Base-by-base conservation (phyloP, 192 early-diverging fungal species). In the Helicostylum pulchrum region DNA sequence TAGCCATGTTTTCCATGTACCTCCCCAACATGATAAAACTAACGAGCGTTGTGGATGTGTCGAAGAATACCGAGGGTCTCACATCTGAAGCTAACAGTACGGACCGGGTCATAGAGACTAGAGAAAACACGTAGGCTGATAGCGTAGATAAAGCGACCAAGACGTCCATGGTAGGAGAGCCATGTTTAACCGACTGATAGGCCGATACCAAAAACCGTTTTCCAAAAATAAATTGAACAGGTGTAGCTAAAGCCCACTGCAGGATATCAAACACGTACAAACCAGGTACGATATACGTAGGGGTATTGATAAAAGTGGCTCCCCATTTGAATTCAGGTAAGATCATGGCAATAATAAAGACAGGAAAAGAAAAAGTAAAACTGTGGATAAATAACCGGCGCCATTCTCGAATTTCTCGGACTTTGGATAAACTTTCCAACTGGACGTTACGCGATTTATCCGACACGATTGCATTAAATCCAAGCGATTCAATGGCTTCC, bases 1-100 rank as follows among this genome's bases (percentile, higher is more conserved):
- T 99, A 65, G 96, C 95, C 64, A 90, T 53, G 75, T 97, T 97
- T 63, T 97, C 95, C 39, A 98, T 73, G 75, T 94, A 98, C 19
- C 95, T 78, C 7, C 96, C 96, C 47, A 99, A 76, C 5, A 88
- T 83, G 31, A 99, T 87, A 82, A 99, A 97, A 4, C 88, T 88
- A 42, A 99, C 91, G 64, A 99, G 75, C 84, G 91, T 94, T 10
- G 89, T 85, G 10, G 87, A 85, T 1, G 96, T 96, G 71, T 99
- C 96, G 65, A 95, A 99, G 76, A 96, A 96, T 26, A 92, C 90
- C 43, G 91, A 82, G 7, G 94, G 85, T 17, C 76, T 72, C 4
- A 66, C 68, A 57, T 88, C 76, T 8, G 75, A 54, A 19, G 75
- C 73, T 0, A 65, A 44, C 47, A 88, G 71, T n/a, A 93, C 60